These are phyloP conservation scores for Falciphora oryzae DNA, from an alignment of 2,329 filamentous ascomycete species.

Conservation along the genomic window DNA sequence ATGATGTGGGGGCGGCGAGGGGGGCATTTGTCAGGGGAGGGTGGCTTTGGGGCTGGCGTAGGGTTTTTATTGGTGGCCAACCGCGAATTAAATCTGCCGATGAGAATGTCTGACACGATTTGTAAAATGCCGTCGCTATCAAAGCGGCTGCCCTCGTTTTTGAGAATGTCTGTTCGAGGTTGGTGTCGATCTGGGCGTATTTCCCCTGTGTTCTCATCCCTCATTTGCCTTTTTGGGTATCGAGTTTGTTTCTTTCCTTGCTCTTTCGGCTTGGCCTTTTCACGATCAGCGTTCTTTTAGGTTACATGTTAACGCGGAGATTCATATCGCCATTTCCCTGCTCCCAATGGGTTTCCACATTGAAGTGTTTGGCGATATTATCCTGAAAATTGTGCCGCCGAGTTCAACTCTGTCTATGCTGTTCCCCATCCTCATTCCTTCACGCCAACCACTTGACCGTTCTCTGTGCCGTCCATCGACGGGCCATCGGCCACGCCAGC, in stretches of 20 bases:
- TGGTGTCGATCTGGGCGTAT: no score
- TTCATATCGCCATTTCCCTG: no score
- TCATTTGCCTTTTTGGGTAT: neutral
- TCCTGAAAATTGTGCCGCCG: neutral
- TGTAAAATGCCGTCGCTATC: neutral
- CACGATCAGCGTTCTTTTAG: no score
- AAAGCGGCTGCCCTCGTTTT: neutral
- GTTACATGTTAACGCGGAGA: no score
- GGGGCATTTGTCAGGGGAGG: neutral
- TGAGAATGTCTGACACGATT: neutral
- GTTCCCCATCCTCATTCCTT: conserved; percentile 19
- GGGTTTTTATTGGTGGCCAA: neutral
- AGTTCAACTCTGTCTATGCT: no score
- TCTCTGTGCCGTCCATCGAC: conserved; percentile 38
- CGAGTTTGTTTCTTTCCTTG: no score
- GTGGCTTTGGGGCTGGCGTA: neutral
- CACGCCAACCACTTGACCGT: conserved; percentile 36
- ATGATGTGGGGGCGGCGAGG: neutral
- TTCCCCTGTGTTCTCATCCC: no score
- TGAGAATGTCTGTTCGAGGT: neutral
- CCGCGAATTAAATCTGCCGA: neutral
- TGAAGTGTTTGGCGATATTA: neutral
- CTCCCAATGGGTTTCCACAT: neutral
- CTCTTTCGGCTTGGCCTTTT: no score
- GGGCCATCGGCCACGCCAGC: conserved; percentile 26